These are phyloP conservation scores for Beta vulgaris DNA, from an alignment of 148 eudicot species.

Conservation along the genomic window DNA sequence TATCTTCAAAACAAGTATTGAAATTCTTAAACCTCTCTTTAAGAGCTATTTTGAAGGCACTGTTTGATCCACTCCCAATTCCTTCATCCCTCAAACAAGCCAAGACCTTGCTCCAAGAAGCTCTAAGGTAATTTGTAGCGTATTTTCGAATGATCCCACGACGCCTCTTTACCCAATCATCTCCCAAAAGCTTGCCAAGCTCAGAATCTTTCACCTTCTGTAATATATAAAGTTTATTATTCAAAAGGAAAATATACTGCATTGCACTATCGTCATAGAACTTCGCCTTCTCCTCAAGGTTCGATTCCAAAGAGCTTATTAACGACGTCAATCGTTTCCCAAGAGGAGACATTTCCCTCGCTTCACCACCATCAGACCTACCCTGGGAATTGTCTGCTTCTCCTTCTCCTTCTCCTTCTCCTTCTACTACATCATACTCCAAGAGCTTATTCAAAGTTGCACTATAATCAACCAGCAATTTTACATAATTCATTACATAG, in stretches of 20 bases:
- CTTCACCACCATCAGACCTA: constrained; percentile 28
- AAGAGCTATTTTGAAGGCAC: constrained; percentile 61
- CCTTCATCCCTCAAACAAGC: constrained; percentile 85
- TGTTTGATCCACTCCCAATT: constrained; percentile 66
- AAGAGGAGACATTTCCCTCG: constrained; percentile 46
- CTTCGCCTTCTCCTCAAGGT: constrained; percentile 78
- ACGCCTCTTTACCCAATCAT: constrained; percentile 75
- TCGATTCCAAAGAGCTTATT: constrained; percentile 56
- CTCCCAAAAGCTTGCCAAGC: constrained; percentile 75
- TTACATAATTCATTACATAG: constrained; percentile 92
- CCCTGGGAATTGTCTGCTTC: not conserved
- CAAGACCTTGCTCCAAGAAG: constrained; percentile 76
- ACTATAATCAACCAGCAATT: constrained; percentile 77
- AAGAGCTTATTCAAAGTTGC: constrained; percentile 56
- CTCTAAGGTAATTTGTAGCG: constrained; percentile 74
- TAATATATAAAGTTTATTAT: constrained; percentile 76
- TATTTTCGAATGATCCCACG: constrained; percentile 70
- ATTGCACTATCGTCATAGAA: constrained; percentile 67
- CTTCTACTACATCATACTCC: constrained; percentile 29
- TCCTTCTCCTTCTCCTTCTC: constrained; percentile 19
- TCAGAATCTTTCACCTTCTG: constrained; percentile 90
- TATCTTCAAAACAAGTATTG: constrained; percentile 83
- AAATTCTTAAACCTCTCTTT: constrained; percentile 91
- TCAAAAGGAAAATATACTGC: constrained; percentile 82
- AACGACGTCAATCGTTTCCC: constrained; percentile 50